Percentiles rank a stretch among this genome's conserved stretches.
Evolutionary conservation across 345 rosid genomes (phyloP).

Genomic region (Cardamine occulta): DNA sequence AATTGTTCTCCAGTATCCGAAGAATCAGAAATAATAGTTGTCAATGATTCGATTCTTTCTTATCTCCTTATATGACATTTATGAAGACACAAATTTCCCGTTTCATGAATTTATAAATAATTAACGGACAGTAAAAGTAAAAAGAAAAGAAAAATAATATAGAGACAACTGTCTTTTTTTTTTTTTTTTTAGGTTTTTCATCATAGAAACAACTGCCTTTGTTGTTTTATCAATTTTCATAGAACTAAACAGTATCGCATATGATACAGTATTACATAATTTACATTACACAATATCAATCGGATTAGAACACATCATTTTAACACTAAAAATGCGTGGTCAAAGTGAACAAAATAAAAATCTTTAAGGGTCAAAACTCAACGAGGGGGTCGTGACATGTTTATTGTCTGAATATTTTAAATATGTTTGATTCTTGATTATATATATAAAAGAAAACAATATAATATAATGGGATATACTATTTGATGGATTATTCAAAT

Average conservation of each 20-base stretch:
- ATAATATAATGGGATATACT: constrained; percentile 19
- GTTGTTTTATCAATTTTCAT: too few relatives aligned
- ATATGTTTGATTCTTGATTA: neutral
- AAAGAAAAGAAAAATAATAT: neutral
- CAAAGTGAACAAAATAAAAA: neutral
- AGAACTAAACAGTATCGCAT: neutral
- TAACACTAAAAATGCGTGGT: neutral
- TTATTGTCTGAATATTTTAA: neutral
- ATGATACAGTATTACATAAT: neutral
- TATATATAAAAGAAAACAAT: neutral
- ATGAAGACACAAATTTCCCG: neutral
- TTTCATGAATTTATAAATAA: neutral
- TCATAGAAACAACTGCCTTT: neutral
- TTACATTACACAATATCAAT: neutral
- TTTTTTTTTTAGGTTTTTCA: too few relatives aligned
- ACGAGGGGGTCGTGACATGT: neutral
- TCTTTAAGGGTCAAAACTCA: neutral
- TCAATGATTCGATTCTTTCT: constrained; percentile 35
- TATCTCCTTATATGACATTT: constrained; percentile 24
- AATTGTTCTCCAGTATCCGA: constrained; percentile 12
- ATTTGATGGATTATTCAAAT: constrained; percentile 22
- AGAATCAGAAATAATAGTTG: constrained; percentile 34
- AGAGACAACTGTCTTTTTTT: too few relatives aligned
- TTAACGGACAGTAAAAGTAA: neutral
- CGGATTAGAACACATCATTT: neutral